Evolutionary conservation across 768 basidiomycete genomes (phyloP).

Genomic region (Trametes elegans): DNA sequence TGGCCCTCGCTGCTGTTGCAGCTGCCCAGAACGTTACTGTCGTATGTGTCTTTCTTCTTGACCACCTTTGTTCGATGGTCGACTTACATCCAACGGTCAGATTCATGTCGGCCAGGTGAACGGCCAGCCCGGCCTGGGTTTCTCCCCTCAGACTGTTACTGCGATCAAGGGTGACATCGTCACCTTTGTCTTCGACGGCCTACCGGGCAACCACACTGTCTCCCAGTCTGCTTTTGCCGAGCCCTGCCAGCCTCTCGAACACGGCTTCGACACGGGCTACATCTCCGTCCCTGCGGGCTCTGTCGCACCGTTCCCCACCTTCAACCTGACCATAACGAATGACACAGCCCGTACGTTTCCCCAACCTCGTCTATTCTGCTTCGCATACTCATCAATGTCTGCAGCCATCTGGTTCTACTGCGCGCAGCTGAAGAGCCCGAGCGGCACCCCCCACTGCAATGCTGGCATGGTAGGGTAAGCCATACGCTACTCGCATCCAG

Average conservation of each 20-base stretch:
- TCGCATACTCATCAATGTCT: neutral
- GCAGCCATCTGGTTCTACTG: slow-evolving; percentile 61
- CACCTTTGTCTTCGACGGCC: slow-evolving; percentile 49
- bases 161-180: slow-evolving; percentile 45
- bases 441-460: slow-evolving; percentile 38
- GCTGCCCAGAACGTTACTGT: slow-evolving; percentile 22
- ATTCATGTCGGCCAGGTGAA: slow-evolving; percentile 39
- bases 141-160: slow-evolving; percentile 41
- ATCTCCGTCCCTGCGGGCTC: slow-evolving; percentile 35
- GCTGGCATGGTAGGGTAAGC: slow-evolving; percentile 36
- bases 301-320: slow-evolving; percentile 35
- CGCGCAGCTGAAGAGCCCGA: slow-evolving; percentile 40
- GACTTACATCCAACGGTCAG: too few species aligned
- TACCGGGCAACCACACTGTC: slow-evolving; percentile 53
- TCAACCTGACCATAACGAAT: slow-evolving; percentile 52
- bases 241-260: slow-evolving; percentile 43
- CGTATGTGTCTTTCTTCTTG: too few species aligned
- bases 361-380: neutral
- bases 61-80: neutral
- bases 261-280: slow-evolving; percentile 59
- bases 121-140: slow-evolving; percentile 39
- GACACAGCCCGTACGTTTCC: slow-evolving; percentile 40
- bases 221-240: slow-evolving; percentile 47
- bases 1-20: slow-evolving; percentile 20
- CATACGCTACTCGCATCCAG: neutral